These are phyloP conservation scores for Chenopodium album DNA, from an alignment of 148 eudicot genomes.

Conservation along the genomic window DNA sequence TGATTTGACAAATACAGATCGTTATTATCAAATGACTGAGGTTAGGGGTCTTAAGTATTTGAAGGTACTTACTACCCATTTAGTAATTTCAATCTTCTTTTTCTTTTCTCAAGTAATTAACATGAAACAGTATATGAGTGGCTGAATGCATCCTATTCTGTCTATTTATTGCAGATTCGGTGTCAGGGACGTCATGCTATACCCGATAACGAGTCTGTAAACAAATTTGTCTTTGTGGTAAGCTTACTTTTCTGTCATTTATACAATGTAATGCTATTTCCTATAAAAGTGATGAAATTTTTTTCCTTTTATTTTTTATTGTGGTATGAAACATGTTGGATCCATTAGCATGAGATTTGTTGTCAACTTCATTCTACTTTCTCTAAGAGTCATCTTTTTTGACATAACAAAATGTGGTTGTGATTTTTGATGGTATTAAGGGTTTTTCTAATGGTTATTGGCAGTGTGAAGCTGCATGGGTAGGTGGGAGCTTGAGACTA, in stretches of 20 bases:
- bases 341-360: no score
- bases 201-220: conserved; percentile 87
- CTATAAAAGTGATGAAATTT: background rate
- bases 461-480: no score
- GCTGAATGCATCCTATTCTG: background rate
- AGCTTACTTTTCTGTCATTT: background rate
- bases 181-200: conserved; percentile 95
- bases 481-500: no score
- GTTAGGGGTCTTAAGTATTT: conserved; percentile 75
- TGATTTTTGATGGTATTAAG: no score
- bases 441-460: no score
- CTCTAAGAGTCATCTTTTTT: no score
- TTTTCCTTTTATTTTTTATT: background rate
- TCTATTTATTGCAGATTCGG: conserved; percentile 46
- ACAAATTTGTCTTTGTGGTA: conserved; percentile 84
- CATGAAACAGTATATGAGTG: background rate
- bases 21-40: conserved; percentile 65
- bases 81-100: no score
- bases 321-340: no score
- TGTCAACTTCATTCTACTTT: no score
- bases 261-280: background rate
- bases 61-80: conserved; percentile 45
- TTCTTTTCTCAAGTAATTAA: no score
- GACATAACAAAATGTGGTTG: no score
- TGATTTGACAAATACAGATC: conserved; percentile 89